Conservation (phyloP, 306 rosid genomes). For the Trifolium subterraneum region DNA sequence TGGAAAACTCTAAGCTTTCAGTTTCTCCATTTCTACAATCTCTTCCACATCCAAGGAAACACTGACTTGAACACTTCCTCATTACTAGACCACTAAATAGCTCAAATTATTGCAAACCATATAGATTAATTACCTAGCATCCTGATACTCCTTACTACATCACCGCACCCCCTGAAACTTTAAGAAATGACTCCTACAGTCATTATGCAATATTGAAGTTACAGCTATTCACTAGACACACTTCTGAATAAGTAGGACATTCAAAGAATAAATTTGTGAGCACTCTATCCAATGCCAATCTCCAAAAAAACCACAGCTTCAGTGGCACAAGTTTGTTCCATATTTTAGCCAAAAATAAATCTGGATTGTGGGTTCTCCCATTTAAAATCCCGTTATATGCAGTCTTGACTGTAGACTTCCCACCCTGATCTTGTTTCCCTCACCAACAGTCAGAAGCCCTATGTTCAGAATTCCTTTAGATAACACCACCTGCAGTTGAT, state of each 20-base stretch:
- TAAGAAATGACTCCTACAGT: not conserved
- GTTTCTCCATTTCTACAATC: not conserved
- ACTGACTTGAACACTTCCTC: not conserved
- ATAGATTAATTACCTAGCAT: not conserved
- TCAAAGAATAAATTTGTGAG: not conserved
- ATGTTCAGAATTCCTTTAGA: not conserved
- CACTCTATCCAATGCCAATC: not conserved
- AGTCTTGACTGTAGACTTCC: conserved; percentile 1
- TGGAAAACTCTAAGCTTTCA: not conserved
- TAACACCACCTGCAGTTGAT: not conserved
- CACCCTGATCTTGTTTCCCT: not conserved
- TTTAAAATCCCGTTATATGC: not conserved
- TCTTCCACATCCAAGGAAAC: not conserved
- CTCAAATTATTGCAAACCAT: not conserved
- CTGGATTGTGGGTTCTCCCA: not conserved
- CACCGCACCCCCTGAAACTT: not conserved
- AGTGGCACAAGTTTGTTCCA: not conserved
- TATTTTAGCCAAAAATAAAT: not conserved
- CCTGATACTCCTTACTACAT: not conserved
- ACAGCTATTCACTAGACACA: not conserved
- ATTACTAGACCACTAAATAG: not conserved
- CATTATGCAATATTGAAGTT: not conserved
- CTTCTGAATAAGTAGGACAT: not conserved
- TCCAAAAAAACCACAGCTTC: not conserved
- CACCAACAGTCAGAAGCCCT: not conserved